These are phyloP conservation scores for Chalciporus piperatus DNA, from an alignment of 768 basidiomycete species.

Conservation along the genomic window DNA sequence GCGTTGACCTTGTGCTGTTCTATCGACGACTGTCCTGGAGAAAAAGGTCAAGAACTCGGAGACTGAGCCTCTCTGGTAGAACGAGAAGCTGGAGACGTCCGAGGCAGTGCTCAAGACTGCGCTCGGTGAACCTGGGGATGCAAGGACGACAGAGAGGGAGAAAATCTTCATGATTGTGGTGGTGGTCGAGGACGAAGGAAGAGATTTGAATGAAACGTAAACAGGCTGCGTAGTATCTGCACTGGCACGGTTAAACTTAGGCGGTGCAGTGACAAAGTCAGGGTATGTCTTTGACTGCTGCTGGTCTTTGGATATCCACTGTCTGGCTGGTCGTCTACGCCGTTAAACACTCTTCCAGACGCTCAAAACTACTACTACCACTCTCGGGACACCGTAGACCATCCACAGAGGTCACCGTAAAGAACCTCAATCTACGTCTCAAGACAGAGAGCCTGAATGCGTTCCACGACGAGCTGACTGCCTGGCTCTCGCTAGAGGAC, in stretches of 20 bases:
- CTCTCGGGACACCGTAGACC: conserved; percentile 19
- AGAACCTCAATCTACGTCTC: conserved; percentile 32
- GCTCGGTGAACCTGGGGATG: conserved; percentile 62
- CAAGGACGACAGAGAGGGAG: conserved; percentile 70
- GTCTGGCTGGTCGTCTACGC: conserved; percentile 28
- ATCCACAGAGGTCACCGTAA: conserved; percentile 22
- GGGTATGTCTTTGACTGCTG: conserved; percentile 20
- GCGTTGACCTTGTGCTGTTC: conserved; percentile 83
- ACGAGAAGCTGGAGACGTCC: conserved; percentile 89
- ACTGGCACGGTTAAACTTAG: no score
- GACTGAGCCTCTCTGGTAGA: conserved; percentile 87
- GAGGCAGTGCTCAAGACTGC: conserved; percentile 63
- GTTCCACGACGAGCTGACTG: conserved; percentile 44
- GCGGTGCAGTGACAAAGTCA: neutral
- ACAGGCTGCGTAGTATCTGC: neutral
- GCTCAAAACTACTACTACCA: conserved; percentile 20
- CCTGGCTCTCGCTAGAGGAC: conserved; percentile 31
- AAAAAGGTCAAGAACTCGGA: conserved; percentile 94
- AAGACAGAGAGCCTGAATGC: conserved; percentile 51
- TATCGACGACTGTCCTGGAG: conserved; percentile 86
- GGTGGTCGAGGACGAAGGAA: conserved; percentile 4
- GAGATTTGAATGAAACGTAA: neutral
- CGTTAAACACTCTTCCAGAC: conserved; percentile 19
- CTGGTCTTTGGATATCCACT: conserved; percentile 18
- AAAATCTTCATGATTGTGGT: conserved; percentile 75